Evolutionary conservation across 371 early-diverging fungal genomes (phyloP), one percentile per base, ranked within the genome.

Genomic region (Mucor circinelloides): DNA sequence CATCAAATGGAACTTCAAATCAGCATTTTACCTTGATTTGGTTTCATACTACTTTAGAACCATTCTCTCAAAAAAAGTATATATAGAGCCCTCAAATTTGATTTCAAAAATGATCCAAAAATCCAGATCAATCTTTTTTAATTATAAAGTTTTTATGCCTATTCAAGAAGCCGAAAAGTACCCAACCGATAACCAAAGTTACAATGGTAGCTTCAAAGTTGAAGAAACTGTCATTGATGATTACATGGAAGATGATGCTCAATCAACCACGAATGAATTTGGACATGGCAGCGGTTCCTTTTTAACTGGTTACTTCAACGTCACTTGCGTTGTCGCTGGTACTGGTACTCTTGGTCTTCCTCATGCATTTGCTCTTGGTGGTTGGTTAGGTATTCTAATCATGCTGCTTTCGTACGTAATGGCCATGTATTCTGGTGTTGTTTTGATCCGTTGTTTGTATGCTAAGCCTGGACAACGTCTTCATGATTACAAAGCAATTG

Each of bases 291-390:
- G 60, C 7, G 77, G 77, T 34, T 63, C 32, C 42, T 77, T 73
- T 23, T 76, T 84, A 60, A 81, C 79, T 19, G 83, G 84, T 36
- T 87, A 85, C 59, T 81, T 87, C 28, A 90, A 89, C 69, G 71
- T 90, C 12, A 88, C 89, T 34, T 90, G 93, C 74, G 91, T 93
- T 7, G 87, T 92, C 23, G 92, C 93, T 7, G 95, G 95, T 57
- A 90, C 91, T 13, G 95, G 95, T 40, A 88, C 93, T n/a, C 80
- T 95, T 17, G 94, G 93, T 66, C 84, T 95, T 28, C 78, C 78
- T 13, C 52, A 52, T 5, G 91, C 86, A 48, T 89, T 58, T 30
- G 67, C 60, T 4, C 30, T 36, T 42, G 88, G 91, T 56, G 95
- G 95, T 17, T 95, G 95, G 95, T 62, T 90, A 17, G 91, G 90